Conservation (phyloP, 1,284 basidiomycete species). For the Ceraceosorus bombacis region DNA sequence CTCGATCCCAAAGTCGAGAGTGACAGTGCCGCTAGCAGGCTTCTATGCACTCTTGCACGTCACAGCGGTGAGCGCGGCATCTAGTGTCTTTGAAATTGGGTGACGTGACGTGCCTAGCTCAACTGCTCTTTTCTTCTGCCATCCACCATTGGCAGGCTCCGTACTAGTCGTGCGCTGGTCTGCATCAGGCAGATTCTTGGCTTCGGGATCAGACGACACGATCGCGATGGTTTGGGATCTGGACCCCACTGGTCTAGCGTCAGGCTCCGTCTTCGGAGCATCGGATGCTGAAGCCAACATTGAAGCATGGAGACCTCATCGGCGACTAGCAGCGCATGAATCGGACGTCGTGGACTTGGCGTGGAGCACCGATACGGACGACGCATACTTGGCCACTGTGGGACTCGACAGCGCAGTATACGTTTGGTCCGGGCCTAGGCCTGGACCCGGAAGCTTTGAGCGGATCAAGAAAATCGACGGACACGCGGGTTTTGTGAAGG, state of each 20-base stretch:
- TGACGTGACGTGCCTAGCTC: neutral
- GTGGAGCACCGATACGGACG: slow-evolving; percentile 80
- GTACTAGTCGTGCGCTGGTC: slow-evolving; percentile 95
- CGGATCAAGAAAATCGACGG: slow-evolving; percentile 68
- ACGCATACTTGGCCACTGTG: slow-evolving; percentile 75
- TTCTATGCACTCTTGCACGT: slow-evolving; percentile 81
- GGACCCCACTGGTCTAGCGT: slow-evolving; percentile 52
- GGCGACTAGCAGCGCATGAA: slow-evolving; percentile 76
- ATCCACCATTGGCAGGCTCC: slow-evolving; percentile 54
- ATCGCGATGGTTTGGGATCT: slow-evolving; percentile 96
- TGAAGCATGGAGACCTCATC: slow-evolving; percentile 93
- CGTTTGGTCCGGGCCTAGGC: slow-evolving; percentile 60
- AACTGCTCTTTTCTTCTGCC: neutral
- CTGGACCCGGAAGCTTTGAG: slow-evolving; percentile 28
- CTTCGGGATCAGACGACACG: slow-evolving; percentile 91
- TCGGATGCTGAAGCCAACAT: slow-evolving; percentile 51
- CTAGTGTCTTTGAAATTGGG: neutral
- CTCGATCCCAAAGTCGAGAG: slow-evolving; percentile 67
- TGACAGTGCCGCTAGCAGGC: slow-evolving; percentile 66
- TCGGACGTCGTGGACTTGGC: slow-evolving; percentile 86
- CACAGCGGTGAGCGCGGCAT: slow-evolving; percentile 61
- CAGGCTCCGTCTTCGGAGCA: slow-evolving; percentile 34
- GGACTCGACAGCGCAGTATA: slow-evolving; percentile 84
- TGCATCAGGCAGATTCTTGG: slow-evolving; percentile 83
- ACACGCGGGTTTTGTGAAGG: slow-evolving; percentile 95